Evolutionary conservation across 345 rosid genomes (phyloP).

Genomic region (Microthlaspi erraticum): DNA sequence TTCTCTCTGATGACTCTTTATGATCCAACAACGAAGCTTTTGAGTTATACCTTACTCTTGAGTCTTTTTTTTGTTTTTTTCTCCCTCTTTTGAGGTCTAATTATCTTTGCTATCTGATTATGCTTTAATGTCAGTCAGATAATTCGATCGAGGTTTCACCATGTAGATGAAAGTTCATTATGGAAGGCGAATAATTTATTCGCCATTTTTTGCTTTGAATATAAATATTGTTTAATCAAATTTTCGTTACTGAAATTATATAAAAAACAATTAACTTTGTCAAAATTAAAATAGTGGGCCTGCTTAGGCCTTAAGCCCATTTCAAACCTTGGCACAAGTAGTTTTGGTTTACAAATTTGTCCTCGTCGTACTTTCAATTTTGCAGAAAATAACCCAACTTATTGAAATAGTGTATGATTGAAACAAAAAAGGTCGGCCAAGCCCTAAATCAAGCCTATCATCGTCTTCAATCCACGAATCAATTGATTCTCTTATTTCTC

Average conservation of each 20-base stretch:
- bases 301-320: not conserved
- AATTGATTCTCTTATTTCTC: constrained; percentile 9
- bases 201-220: no score
- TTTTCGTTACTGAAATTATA: no score
- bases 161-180: no score
- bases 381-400: not conserved
- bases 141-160: no score
- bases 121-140: no score
- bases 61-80: not conserved
- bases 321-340: not conserved
- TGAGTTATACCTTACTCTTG: not conserved
- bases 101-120: not conserved
- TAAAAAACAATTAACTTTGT: no score
- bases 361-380: not conserved
- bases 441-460: not conserved
- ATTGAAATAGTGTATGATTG: no score
- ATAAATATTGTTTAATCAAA: no score
- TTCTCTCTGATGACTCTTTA: constrained; percentile 25
- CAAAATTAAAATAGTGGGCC: not conserved
- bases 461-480: not conserved
- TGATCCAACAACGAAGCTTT: constrained; percentile 20
- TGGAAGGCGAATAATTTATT: no score
- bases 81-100: constrained; percentile 1
- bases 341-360: not conserved
- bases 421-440: not conserved